Percentiles rank a stretch among this genome's conserved stretches.
Evolutionary conservation across 805 yeast genomes (phyloP).

Genomic region (Zygosaccharomyces lentus): DNA sequence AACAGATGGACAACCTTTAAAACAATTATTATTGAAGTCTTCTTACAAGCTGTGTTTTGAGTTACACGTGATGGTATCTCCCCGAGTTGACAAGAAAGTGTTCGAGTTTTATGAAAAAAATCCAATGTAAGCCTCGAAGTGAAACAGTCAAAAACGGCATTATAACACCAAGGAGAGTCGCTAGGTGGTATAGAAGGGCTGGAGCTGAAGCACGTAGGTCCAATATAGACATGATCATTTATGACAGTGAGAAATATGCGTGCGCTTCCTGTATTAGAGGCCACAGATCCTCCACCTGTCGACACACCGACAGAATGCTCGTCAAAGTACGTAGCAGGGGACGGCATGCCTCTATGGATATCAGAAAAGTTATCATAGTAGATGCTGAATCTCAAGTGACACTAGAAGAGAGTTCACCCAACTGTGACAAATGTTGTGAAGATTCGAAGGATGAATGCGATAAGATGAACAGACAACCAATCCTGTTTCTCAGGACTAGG

Average conservation of each 20-base stretch:
- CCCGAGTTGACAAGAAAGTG: background rate
- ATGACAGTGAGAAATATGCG: conserved; percentile 75
- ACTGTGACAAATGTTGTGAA: conserved; percentile 11
- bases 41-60: too few species aligned
- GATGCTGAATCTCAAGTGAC: conserved; percentile 29
- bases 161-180: background rate
- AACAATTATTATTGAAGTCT: background rate
- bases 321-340: conserved; percentile 90
- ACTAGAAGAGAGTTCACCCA: conserved; percentile 12
- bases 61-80: background rate
- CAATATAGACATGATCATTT: conserved; percentile 55
- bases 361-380: conserved; percentile 32
- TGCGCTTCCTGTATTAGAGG: conserved; percentile 89
- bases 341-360: conserved; percentile 59
- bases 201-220: background rate
- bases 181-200: conserved; percentile 16
- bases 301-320: conserved; percentile 72
- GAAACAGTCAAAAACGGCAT: background rate
- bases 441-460: conserved; percentile 12
- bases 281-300: conserved; percentile 83
- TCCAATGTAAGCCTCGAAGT: conserved; percentile 3
- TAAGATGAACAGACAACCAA: conserved; percentile 31
- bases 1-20: background rate
- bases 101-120: background rate
- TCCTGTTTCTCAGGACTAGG: conserved; percentile 27